Evolutionary conservation across 2,329 filamentous ascomycete species (phyloP).

Genomic region (Leptosphaerulina australis): DNA sequence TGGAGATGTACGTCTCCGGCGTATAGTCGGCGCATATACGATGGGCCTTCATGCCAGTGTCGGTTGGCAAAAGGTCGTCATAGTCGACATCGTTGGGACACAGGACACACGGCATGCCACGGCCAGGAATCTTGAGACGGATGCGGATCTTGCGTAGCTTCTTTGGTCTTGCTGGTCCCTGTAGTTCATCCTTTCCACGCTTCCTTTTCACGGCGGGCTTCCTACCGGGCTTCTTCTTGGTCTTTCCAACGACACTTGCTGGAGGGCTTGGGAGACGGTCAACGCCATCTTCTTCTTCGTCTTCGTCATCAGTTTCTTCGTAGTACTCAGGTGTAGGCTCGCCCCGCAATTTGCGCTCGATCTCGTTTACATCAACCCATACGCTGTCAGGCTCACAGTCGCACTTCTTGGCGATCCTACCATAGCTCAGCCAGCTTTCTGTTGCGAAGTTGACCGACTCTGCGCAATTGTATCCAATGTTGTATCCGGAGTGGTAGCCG

Average conservation of each 20-base stretch:
- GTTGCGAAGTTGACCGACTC: slow-evolving; percentile 98
- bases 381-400: slow-evolving; percentile 97
- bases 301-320: slow-evolving; percentile 75
- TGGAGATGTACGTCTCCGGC: slow-evolving; percentile 87
- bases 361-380: slow-evolving; percentile 96
- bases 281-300: slow-evolving; percentile 63
- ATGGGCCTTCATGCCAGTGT: slow-evolving; percentile 86
- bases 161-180: slow-evolving; percentile 61
- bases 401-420: slow-evolving; percentile 94
- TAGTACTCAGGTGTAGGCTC: slow-evolving; percentile 81
- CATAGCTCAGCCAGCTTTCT: slow-evolving; percentile 93
- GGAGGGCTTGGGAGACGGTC: slow-evolving; percentile 77
- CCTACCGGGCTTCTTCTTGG: slow-evolving; percentile 68
- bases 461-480: slow-evolving; percentile 97
- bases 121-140: slow-evolving; percentile 70
- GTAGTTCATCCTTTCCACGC: slow-evolving; percentile 52
- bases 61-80: slow-evolving; percentile 82
- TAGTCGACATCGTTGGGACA: slow-evolving; percentile 89
- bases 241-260: slow-evolving; percentile 72
- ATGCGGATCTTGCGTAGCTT: slow-evolving; percentile 77
- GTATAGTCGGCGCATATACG: slow-evolving; percentile 88
- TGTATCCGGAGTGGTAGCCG: slow-evolving; percentile 97
- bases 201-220: slow-evolving; percentile 72
- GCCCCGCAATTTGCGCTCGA: slow-evolving; percentile 90
- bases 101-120: slow-evolving; percentile 84